phyloP scores from a whole-genome alignment of 2,329 filamentous ascomycete species.

The Bipolaris bicolor region DNA sequence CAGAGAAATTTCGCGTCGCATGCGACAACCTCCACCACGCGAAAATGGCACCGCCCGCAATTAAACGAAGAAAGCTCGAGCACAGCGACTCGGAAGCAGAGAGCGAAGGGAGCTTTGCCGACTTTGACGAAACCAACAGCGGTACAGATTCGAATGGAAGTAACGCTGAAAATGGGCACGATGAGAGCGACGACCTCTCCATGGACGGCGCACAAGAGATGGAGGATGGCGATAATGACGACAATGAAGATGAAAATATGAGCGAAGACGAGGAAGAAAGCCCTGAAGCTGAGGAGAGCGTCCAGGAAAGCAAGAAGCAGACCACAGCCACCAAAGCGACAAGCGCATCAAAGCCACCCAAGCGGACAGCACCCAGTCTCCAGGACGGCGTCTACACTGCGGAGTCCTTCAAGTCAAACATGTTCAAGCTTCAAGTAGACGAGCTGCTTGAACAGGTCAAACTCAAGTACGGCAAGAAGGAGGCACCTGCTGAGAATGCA shows the following conservation, averaged over 20 bases:
- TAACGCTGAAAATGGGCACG: constrained; percentile 21
- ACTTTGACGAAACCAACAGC: constrained; percentile 26
- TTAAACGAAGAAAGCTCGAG: constrained; percentile 57
- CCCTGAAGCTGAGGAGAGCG: constrained; percentile 21
- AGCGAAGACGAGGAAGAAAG: constrained; percentile 15
- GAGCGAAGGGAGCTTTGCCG: constrained; percentile 35
- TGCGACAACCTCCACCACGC: constrained; percentile 17
- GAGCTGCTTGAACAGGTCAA: constrained; percentile 65
- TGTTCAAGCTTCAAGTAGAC: constrained; percentile 72
- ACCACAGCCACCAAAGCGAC: constrained; percentile 13
- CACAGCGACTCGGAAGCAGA: constrained; percentile 42
- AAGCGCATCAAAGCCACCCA: constrained; percentile 24
- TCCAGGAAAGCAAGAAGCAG: constrained; percentile 16
- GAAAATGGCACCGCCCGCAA: constrained; percentile 45
- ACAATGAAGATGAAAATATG: constrained; percentile 19
- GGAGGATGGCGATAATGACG: constrained; percentile 16
- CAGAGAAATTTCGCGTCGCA: constrained; percentile 27
- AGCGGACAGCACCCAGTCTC: constrained; percentile 31
- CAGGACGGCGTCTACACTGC: constrained; percentile 54
- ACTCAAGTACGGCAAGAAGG: constrained; percentile 64
- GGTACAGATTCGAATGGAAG: constrained; percentile 21
- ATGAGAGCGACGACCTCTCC: constrained; percentile 18
- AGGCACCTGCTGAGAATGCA: constrained; percentile 57
- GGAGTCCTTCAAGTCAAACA: constrained; percentile 68
- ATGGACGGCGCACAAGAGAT: constrained; percentile 21